Conservation (phyloP, 345 rosid genomes). For the Euphorbia tirucalli region DNA sequence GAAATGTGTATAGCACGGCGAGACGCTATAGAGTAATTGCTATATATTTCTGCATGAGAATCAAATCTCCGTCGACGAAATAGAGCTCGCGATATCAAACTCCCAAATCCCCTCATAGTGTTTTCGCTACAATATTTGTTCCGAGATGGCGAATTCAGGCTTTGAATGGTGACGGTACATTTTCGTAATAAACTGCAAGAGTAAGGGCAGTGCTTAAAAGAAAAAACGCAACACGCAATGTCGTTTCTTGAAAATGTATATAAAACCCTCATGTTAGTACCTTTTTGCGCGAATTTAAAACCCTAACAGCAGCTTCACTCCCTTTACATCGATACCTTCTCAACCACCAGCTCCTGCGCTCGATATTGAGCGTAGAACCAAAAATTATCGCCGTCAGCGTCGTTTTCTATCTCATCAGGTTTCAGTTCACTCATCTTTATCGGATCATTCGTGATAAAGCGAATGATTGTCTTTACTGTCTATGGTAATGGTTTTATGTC, state of each 20-base stretch:
- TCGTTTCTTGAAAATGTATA: not conserved
- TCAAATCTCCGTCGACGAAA: slow-evolving; percentile 17
- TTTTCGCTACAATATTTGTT: not conserved
- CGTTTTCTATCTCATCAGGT: not conserved
- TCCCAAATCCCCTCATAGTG: slow-evolving; percentile 23
- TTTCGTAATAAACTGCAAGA: not conserved
- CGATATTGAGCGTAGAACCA: not conserved
- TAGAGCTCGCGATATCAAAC: slow-evolving; percentile 21
- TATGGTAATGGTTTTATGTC: not conserved
- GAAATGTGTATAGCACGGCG: slow-evolving; percentile 33
- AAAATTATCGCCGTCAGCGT: not conserved
- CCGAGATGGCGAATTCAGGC: not conserved
- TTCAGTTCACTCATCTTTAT: not conserved
- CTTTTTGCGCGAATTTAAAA: not conserved
- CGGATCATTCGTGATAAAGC: not conserved
- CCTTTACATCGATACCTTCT: not conserved
- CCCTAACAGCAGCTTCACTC: not conserved
- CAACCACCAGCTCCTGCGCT: not conserved
- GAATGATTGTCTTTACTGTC: not conserved
- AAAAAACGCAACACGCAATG: not conserved
- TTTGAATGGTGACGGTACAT: not conserved
- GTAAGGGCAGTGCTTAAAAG: not conserved
- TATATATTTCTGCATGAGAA: slow-evolving; percentile 6
- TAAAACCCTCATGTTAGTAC: not conserved
- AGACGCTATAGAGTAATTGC: slow-evolving; percentile 17